Conservation (phyloP, 768 basidiomycete genomes). For the Sporobolomyces phaffii region DNA sequence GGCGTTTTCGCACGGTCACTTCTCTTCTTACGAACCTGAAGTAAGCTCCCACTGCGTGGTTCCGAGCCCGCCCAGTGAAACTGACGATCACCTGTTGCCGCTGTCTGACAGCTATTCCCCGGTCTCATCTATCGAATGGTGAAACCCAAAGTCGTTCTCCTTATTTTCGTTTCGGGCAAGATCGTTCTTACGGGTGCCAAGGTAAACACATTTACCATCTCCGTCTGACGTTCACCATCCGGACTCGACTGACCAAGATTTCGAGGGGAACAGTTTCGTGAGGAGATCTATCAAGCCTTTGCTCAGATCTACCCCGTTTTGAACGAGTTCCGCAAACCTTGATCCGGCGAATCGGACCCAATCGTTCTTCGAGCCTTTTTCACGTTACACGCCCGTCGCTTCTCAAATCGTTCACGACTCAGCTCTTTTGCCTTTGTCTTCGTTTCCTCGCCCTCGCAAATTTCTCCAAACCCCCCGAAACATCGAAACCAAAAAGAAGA, state of each 20-base stretch:
- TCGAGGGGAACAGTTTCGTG: conserved; percentile 63
- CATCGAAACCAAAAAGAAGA: too few relatives aligned
- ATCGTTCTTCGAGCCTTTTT: too few relatives aligned
- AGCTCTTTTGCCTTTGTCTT: too few relatives aligned
- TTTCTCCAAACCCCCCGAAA: too few relatives aligned
- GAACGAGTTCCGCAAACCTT: conserved; percentile 71
- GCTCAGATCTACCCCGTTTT: conserved; percentile 98
- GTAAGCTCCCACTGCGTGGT: not conserved
- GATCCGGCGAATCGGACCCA: too few relatives aligned
- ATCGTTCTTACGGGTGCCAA: conserved; percentile 98
- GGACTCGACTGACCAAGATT: not conserved
- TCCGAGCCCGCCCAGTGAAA: not conserved
- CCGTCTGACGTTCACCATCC: not conserved
- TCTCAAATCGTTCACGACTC: too few relatives aligned
- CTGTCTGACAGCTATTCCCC: conserved; percentile 71
- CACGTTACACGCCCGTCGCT: too few relatives aligned
- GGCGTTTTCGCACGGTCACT: conserved; percentile 82
- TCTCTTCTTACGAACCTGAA: conserved; percentile 35
- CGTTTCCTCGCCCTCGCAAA: too few relatives aligned
- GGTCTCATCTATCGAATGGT: conserved; percentile 99
- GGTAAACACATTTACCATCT: conserved; percentile 57
- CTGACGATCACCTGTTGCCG: conserved; percentile 18
- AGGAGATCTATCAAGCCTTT: conserved; percentile 99
- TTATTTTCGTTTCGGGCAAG: conserved; percentile 99
- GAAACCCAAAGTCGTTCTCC: conserved; percentile 95